Evolutionary conservation across 2,329 filamentous ascomycete genomes (phyloP).

Genomic region (Blastomyces parvus): DNA sequence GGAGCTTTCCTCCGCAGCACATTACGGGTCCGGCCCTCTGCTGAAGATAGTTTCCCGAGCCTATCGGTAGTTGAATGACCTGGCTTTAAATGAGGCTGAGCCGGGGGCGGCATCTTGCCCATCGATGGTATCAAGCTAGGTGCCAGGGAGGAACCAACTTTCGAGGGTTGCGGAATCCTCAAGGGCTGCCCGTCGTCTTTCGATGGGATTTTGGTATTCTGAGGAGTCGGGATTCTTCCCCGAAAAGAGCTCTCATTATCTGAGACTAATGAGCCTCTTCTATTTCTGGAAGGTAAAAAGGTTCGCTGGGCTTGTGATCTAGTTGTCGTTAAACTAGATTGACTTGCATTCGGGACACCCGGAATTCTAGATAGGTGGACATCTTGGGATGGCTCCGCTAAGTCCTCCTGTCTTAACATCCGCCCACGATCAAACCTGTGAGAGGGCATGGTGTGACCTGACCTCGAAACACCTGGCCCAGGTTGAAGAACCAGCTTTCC

Average conservation of each 20-base stretch:
- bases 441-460: conserved; percentile 30
- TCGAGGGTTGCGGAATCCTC: conserved; percentile 7
- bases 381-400: conserved; percentile 20
- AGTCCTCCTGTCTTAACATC: conserved; percentile 24
- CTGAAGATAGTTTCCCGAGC: conserved; percentile 13
- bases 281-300: conserved; percentile 18
- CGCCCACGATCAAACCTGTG: conserved; percentile 26
- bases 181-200: conserved; percentile 18
- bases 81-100: neutral
- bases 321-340: conserved; percentile 18
- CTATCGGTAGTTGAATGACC: neutral
- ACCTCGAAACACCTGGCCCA: conserved; percentile 21
- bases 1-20: conserved; percentile 36
- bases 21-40: conserved; percentile 27
- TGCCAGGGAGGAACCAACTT: neutral
- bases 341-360: conserved; percentile 16
- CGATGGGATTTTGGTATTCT: conserved; percentile 18
- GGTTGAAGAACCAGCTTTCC: conserved; percentile 22
- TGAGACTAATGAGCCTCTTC: conserved; percentile 24
- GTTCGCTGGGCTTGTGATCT: conserved; percentile 24
- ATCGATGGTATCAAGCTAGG: conserved; percentile 1
- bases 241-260: conserved; percentile 19
- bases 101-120: conserved; percentile 1
- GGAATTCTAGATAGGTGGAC: conserved; percentile 20
- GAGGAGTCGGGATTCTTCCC: conserved; percentile 4